Evolutionary conservation across 345 rosid genomes (phyloP).

Genomic region (Ceriops decandra): DNA sequence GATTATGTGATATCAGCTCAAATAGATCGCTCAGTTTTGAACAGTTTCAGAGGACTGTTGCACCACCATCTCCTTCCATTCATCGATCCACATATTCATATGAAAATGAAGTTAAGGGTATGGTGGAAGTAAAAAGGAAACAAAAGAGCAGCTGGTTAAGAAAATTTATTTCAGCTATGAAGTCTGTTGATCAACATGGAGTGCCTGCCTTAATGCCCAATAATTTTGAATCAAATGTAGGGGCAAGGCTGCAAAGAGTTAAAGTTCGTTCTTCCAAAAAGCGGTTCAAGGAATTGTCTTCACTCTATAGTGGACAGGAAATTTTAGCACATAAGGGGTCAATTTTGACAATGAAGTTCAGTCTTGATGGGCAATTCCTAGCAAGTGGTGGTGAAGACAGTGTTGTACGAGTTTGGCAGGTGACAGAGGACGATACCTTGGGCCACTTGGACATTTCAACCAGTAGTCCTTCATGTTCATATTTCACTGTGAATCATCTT

Average conservation of each 20-base stretch:
- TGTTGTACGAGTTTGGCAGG: slow-evolving; percentile 28
- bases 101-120: slow-evolving; percentile 20
- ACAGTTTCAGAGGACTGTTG: slow-evolving; percentile 37
- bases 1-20: slow-evolving; percentile 34
- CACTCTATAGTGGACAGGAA: slow-evolving; percentile 22
- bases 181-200: slow-evolving; percentile 31
- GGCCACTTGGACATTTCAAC: slow-evolving; percentile 16
- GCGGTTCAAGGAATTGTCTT: slow-evolving; percentile 22
- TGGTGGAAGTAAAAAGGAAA: slow-evolving; percentile 25
- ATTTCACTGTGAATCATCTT: slow-evolving; percentile 32
- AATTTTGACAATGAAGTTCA: slow-evolving; percentile 29
- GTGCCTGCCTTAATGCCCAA: slow-evolving; percentile 16
- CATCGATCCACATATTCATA: slow-evolving; percentile 15
- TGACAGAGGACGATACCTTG: slow-evolving; percentile 12
- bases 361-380: slow-evolving; percentile 27
- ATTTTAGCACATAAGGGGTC: slow-evolving; percentile 29
- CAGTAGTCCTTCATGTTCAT: slow-evolving; percentile 31
- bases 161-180: slow-evolving; percentile 37
- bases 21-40: slow-evolving; percentile 45
- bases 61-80: slow-evolving; percentile 26
- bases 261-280: slow-evolving; percentile 35
- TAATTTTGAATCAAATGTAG: slow-evolving; percentile 30
- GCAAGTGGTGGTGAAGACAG: slow-evolving; percentile 35
- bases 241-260: slow-evolving; percentile 25
- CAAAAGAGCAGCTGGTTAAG: slow-evolving; percentile 46